Base-by-base conservation (phyloP, 257 asterid genomes). In the Forsythia viridissima region DNA sequence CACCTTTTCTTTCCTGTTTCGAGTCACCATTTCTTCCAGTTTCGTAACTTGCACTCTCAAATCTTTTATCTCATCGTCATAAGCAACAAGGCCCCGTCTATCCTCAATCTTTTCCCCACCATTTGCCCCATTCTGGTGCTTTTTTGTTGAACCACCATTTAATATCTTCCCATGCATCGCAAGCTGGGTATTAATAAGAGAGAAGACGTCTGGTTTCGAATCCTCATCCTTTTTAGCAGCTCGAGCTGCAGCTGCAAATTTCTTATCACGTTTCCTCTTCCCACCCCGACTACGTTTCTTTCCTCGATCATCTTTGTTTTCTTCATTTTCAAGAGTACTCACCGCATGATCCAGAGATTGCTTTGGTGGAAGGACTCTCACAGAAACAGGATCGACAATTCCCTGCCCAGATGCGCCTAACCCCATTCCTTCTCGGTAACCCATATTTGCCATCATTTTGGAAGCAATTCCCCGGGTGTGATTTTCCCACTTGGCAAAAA, bases 391-490 rank as follows among this genome's bases (percentile, higher is more conserved):
- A 76, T 90, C 83, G 44, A 95, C 83, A 80, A 85, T 95, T 71
- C 99, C 99, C 82, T 95, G 98, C 38, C 99, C 98, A 6, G 96
- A 89, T 21, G 86, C 90, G 46, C 99, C 99, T 81, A 95, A 84
- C n/a, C 99, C 98, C 99, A 95, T 95, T 72, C 99, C 99, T 81
- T 93, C 99, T 3, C 92, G 93, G 80, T 89, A 95, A 21, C 99
- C 99, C 99, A 93, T 95, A 82, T 84, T 93, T 36, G 98, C 99
- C 99, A 95, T 95, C 99, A 95, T 91, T 85, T 88, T 95, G 16
- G 99, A 95, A 69, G 99, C 99, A 67, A 95, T 82, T 34, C 99
- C 99, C 11, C 99, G 92, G 6, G 99, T 95, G 77, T 95, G 98
- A 88, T 93, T 95, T 86, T 95, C 99, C 99, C 99, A 95, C 77